These are phyloP conservation scores for Hypoxylon sp. DNA, from an alignment of 2,329 filamentous ascomycete species.

Conservation along the genomic window DNA sequence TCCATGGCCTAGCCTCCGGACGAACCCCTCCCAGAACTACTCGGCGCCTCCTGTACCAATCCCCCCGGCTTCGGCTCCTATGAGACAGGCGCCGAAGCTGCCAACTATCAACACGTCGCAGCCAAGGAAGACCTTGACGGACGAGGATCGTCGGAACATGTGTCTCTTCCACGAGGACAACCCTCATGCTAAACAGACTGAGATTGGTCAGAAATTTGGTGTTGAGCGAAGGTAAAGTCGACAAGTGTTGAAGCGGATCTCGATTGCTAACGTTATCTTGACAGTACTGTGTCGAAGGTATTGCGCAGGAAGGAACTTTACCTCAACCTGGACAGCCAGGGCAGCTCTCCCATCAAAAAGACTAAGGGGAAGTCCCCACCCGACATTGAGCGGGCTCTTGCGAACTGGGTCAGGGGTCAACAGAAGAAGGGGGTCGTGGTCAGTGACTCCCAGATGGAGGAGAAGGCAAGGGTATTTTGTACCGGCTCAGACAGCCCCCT, in stretches of 20 bases:
- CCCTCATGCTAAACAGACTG: slow-evolving; percentile 91
- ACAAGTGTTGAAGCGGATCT: slow-evolving; percentile 25
- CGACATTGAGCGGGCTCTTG: slow-evolving; percentile 91
- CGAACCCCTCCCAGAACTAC: slow-evolving; percentile 73
- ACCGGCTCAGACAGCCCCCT: slow-evolving; percentile 78
- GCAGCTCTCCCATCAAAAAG: slow-evolving; percentile 82
- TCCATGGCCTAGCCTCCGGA: slow-evolving; percentile 84
- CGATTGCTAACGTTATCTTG: slow-evolving; percentile 48
- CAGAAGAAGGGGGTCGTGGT: slow-evolving; percentile 80
- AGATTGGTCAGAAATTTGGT: slow-evolving; percentile 95
- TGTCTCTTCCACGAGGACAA: slow-evolving; percentile 93
- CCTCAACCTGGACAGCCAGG: slow-evolving; percentile 83
- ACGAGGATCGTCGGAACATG: slow-evolving; percentile 91
- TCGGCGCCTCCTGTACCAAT: slow-evolving; percentile 70
- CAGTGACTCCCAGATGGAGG: slow-evolving; percentile 83
- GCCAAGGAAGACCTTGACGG: slow-evolving; percentile 88
- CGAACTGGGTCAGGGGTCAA: slow-evolving; percentile 87
- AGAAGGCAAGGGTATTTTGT: slow-evolving; percentile 85
- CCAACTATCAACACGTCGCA: slow-evolving; percentile 69
- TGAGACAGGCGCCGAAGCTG: slow-evolving; percentile 65
- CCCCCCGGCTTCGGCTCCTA: slow-evolving; percentile 65
- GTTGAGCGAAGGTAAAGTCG: slow-evolving; percentile 90
- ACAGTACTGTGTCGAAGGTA: slow-evolving; percentile 98
- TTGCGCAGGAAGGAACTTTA: slow-evolving; percentile 95
- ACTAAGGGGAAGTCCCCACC: slow-evolving; percentile 83